A percentile compares a stretch with the other conserved stretches of the same genome.
Conservation (phyloP, 2,329 filamentous ascomycete species). For the Helminthosporium solani region DNA sequence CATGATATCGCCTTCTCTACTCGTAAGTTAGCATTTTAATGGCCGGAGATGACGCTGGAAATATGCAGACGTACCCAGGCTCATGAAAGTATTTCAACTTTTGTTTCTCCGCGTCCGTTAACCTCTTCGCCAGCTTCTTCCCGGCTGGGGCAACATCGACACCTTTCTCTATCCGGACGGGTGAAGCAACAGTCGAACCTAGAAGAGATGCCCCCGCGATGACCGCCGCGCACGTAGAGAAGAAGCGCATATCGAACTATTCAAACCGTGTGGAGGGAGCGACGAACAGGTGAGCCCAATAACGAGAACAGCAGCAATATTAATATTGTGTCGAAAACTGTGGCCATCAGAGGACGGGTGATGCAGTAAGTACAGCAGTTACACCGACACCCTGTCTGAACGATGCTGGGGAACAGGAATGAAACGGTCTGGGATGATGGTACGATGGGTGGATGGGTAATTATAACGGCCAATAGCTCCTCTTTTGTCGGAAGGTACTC, state of each 20-base stretch:
- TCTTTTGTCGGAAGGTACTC: not conserved
- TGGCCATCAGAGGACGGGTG: too few species aligned
- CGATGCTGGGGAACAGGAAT: not conserved
- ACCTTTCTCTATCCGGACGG: slow-evolving; percentile 10
- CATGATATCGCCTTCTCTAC: slow-evolving; percentile 52
- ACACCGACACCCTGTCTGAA: not conserved
- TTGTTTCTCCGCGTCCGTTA: slow-evolving; percentile 12
- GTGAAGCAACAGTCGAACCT: slow-evolving; percentile 20
- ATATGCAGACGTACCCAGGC: slow-evolving; percentile 33
- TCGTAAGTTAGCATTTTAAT: slow-evolving; percentile 11
- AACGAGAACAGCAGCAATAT: slow-evolving; percentile 1
- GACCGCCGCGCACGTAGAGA: slow-evolving; percentile 23
- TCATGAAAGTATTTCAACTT: slow-evolving; percentile 43
- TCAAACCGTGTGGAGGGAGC: not conserved
- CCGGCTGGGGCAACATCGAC: not conserved
- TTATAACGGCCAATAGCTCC: not conserved
- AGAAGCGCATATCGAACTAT: slow-evolving; percentile 26
- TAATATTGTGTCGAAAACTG: not conserved
- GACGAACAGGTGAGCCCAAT: not conserved
- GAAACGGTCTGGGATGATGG: not conserved
- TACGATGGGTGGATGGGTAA: too few species aligned
- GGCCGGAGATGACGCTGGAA: not conserved
- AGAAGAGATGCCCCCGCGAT: slow-evolving; percentile 24
- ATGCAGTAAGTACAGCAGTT: not conserved
- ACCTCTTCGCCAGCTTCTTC: not conserved